Evolutionary conservation across 192 early-diverging fungal species (phyloP).

Genomic region (Entomortierella beljakovae): DNA sequence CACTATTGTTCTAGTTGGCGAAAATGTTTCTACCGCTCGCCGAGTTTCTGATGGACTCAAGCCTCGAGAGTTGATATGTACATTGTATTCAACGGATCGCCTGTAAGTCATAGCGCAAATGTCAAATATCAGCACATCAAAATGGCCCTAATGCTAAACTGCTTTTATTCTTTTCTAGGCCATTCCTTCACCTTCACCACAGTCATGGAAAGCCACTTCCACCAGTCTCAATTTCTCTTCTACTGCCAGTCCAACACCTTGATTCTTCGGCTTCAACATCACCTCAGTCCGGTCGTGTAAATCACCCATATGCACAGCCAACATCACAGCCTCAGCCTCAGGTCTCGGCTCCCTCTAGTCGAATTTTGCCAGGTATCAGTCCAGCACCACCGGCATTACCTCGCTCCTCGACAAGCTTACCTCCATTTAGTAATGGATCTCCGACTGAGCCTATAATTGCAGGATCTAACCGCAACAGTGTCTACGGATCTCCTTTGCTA

Average conservation of each 20-base stretch:
- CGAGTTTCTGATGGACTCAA: conserved; percentile 37
- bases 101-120: conserved; percentile 24
- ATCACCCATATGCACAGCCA: not conserved
- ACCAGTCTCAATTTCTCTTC: conserved; percentile 7
- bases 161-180: too few species aligned
- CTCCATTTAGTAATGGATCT: conserved; percentile 1
- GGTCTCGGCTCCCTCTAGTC: not conserved
- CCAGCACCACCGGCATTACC: conserved; percentile 11
- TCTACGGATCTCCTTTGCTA: conserved; percentile 38
- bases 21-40: conserved; percentile 31
- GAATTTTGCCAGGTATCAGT: conserved; percentile 17
- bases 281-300: not conserved
- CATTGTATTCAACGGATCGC: conserved; percentile 17
- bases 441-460: not conserved
- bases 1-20: conserved; percentile 40
- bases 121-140: not conserved
- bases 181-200: conserved; percentile 39
- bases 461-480: conserved; percentile 24
- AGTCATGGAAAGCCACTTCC: conserved; percentile 31
- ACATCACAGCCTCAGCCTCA: conserved; percentile 3
- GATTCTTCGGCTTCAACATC: not conserved
- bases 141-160: too few species aligned
- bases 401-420: not conserved
- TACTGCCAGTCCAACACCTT: not conserved
- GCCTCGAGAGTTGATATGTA: conserved; percentile 29